phyloP scores from a whole-genome alignment of 2,329 filamentous ascomycete species.

The Stachybotrys echinatus region DNA sequence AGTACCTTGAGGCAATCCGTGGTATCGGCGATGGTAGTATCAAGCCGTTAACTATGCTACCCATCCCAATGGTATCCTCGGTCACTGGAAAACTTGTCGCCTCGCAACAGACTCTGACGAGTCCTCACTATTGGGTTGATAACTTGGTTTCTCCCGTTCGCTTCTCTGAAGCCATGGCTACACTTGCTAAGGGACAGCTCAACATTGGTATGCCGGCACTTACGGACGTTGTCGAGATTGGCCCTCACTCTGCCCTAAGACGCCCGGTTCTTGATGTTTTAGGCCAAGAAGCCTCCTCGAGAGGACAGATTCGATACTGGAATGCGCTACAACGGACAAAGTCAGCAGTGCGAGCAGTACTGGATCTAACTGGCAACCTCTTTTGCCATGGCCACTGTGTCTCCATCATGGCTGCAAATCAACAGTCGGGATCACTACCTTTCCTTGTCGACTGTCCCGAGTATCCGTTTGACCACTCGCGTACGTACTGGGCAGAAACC shows the following conservation, averaged over 20 bases:
- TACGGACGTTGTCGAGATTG: constrained; percentile 15
- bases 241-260: constrained; percentile 15
- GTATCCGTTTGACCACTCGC: constrained; percentile 32
- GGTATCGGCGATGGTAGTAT: no score
- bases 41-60: no score
- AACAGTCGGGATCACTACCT: no score
- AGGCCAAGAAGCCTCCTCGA: not conserved
- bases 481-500: constrained; percentile 26
- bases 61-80: constrained; percentile 28
- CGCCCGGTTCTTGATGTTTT: constrained; percentile 13
- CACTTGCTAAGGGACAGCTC: no score
- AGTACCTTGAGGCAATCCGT: no score
- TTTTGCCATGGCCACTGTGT: constrained; percentile 30
- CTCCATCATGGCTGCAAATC: constrained; percentile 37
- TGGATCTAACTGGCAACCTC: constrained; percentile 15
- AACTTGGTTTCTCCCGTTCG: constrained; percentile 27
- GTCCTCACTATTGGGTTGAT: constrained; percentile 33
- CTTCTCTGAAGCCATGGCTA: constrained; percentile 26
- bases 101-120: constrained; percentile 21
- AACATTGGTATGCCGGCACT: no score
- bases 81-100: constrained; percentile 30
- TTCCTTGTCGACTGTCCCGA: constrained; percentile 22
- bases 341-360: not conserved
- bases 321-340: not conserved
- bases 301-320: no score